Conservation (phyloP, 2,329 filamentous ascomycete genomes). For the Ophiognomonia clavigignenti-juglandacearum region DNA sequence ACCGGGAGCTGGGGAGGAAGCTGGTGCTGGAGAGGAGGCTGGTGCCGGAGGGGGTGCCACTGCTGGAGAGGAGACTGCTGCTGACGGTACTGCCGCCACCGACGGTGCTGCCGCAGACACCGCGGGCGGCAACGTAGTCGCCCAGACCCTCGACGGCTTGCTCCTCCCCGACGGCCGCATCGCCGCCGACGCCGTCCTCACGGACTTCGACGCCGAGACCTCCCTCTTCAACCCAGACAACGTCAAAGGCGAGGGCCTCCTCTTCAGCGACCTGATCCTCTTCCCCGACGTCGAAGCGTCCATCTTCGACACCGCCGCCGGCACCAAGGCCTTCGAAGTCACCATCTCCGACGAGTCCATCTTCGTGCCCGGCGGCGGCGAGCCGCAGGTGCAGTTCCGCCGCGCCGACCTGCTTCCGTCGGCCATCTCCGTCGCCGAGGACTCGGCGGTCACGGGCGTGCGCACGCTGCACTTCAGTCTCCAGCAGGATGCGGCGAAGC, state of each 20-base stretch:
- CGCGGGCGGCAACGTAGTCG: too few relatives aligned
- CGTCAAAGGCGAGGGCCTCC: constrained; percentile 21
- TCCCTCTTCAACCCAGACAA: constrained; percentile 22
- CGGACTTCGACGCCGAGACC: constrained; percentile 20
- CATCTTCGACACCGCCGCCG: constrained; percentile 16
- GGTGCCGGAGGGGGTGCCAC: too few relatives aligned
- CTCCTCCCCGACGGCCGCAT: constrained; percentile 18
- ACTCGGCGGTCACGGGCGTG: constrained; percentile 34
- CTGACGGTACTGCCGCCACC: too few relatives aligned
- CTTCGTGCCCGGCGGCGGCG: constrained; percentile 30
- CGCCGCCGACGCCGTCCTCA: constrained; percentile 14
- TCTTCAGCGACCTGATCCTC: constrained; percentile 16
- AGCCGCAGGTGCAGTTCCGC: constrained; percentile 38
- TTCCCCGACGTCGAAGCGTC: constrained; percentile 16
- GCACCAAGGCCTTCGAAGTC: constrained; percentile 19
- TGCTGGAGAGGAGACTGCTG: too few relatives aligned
- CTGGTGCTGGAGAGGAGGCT: too few relatives aligned
- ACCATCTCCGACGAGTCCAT: constrained; percentile 34
- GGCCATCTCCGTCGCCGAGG: constrained; percentile 30
- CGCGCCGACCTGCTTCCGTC: constrained; percentile 39
- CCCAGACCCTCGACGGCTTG: background rate
- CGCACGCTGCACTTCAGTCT: constrained; percentile 43
- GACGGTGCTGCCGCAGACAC: too few relatives aligned
- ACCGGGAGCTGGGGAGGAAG: too few relatives aligned
- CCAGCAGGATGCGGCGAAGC: constrained; percentile 32